A percentile compares a stretch with the other conserved stretches of the same genome.
Conservation (phyloP, 352 stramenopile genomes). For the Globisporangium barbulae region DNA sequence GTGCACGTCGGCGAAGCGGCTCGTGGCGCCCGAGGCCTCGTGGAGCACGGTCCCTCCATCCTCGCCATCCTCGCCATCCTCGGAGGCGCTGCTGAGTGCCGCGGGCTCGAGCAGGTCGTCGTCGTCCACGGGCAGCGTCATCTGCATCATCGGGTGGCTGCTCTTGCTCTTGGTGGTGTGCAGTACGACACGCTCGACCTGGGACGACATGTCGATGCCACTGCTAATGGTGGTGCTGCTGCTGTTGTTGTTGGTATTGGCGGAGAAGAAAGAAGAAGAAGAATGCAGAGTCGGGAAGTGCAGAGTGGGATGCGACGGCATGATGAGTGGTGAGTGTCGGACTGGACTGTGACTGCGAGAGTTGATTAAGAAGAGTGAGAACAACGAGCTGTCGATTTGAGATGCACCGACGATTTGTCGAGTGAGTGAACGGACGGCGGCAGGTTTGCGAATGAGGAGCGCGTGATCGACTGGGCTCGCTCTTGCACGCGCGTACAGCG, state of each 20-base stretch:
- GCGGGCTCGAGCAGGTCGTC: slow-evolving; percentile 5
- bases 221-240: slow-evolving; percentile 1
- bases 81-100: slow-evolving; percentile 2
- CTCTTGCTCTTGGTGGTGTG: slow-evolving; percentile 6
- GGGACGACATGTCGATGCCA: slow-evolving; percentile 6
- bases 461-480: not conserved
- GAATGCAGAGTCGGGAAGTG: slow-evolving; percentile 14
- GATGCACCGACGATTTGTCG: not conserved
- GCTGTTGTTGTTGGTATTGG: slow-evolving; percentile 1
- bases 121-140: slow-evolving; percentile 13
- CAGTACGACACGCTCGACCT: slow-evolving; percentile 17
- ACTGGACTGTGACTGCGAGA: not conserved
- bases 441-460: not conserved
- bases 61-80: slow-evolving; percentile 14
- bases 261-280: slow-evolving; percentile 9
- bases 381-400: too few species aligned
- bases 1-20: not conserved
- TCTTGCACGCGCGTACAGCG: not conserved
- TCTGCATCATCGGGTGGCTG: slow-evolving; percentile 17
- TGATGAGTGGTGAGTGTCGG: slow-evolving; percentile 3
- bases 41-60: slow-evolving; percentile 9
- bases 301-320: slow-evolving; percentile 18
- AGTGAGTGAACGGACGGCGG: not conserved
- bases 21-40: not conserved
- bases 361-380: not conserved